These are phyloP conservation scores for Magnaporthiopsis incrustans DNA, from an alignment of 2,329 filamentous ascomycete species.

Conservation along the genomic window DNA sequence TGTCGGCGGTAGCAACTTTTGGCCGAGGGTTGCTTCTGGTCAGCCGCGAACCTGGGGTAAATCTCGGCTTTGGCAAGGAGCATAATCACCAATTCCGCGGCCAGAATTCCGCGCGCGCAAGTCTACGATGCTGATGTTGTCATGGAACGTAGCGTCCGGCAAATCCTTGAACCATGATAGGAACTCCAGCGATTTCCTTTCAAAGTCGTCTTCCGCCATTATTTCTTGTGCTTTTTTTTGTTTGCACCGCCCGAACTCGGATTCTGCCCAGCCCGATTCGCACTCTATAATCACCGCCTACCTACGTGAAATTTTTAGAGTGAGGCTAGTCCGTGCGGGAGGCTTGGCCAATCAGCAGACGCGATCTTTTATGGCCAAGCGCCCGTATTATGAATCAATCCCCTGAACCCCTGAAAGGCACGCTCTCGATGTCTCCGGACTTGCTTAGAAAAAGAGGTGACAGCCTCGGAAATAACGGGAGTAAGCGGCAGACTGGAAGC, in stretches of 20 bases:
- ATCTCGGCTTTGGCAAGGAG: background rate
- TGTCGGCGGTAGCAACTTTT: constrained; percentile 61
- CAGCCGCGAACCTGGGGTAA: constrained; percentile 2
- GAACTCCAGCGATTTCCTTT: constrained; percentile 36
- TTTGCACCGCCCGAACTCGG: background rate
- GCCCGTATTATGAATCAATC: too few species aligned
- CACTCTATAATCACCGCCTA: background rate
- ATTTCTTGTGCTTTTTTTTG: background rate
- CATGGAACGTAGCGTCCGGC: constrained; percentile 45
- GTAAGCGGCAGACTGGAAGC: background rate
- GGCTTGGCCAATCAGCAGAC: background rate
- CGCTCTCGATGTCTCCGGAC: too few species aligned
- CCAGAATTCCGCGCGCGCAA: constrained; percentile 42
- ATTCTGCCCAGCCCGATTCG: background rate
- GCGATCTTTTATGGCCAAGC: background rate
- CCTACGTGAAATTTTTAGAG: background rate
- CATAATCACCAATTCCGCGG: constrained; percentile 43
- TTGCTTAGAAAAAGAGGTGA: background rate
- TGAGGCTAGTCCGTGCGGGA: too few species aligned
- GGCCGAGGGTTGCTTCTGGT: background rate
- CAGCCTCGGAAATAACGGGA: background rate
- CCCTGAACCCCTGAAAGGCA: too few species aligned
- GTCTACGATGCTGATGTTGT: constrained; percentile 43
- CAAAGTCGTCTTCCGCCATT: constrained; percentile 25
- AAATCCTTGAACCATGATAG: constrained; percentile 45